Conservation (phyloP, 1,284 basidiomycete species). For the Porodaedalea pini region DNA sequence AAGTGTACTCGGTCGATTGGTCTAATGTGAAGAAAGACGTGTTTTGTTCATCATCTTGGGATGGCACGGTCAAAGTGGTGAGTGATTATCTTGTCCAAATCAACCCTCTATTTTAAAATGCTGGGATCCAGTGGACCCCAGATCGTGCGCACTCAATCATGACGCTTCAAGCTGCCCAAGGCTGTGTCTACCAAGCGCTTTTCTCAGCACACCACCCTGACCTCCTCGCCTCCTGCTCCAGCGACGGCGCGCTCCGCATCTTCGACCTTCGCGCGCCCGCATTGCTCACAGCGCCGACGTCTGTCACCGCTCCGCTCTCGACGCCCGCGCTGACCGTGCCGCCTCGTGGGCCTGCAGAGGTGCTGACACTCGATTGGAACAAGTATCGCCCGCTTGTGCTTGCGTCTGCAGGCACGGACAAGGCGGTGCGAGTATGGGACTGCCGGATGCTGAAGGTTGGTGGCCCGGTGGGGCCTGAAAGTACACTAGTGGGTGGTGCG, state of each 20-base stretch:
- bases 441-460: slow-evolving; percentile 70
- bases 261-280: slow-evolving; percentile 71
- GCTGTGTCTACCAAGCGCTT: slow-evolving; percentile 84
- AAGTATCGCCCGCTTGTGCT: slow-evolving; percentile 81
- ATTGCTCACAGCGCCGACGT: slow-evolving; percentile 30
- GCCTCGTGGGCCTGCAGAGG: slow-evolving; percentile 47
- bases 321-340: slow-evolving; percentile 19
- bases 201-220: slow-evolving; percentile 91
- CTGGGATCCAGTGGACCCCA: slow-evolving; percentile 79
- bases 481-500: slow-evolving; percentile 56
- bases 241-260: slow-evolving; percentile 78
- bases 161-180: slow-evolving; percentile 78
- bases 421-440: slow-evolving; percentile 79
- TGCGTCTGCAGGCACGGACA: slow-evolving; percentile 82
- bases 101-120: neutral
- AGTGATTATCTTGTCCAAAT: slow-evolving; percentile 27
- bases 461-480: slow-evolving; percentile 29
- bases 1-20: slow-evolving; percentile 97
- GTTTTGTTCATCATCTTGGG: slow-evolving; percentile 91
- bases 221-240: slow-evolving; percentile 77
- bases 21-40: slow-evolving; percentile 90
- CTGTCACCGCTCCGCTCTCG: slow-evolving; percentile 20
- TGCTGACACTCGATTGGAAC: slow-evolving; percentile 88
- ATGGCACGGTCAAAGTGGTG: slow-evolving; percentile 86
- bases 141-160: slow-evolving; percentile 73